Conservation (phyloP, 2,329 filamentous ascomycete species). For the Orbilia ellipsospora region DNA sequence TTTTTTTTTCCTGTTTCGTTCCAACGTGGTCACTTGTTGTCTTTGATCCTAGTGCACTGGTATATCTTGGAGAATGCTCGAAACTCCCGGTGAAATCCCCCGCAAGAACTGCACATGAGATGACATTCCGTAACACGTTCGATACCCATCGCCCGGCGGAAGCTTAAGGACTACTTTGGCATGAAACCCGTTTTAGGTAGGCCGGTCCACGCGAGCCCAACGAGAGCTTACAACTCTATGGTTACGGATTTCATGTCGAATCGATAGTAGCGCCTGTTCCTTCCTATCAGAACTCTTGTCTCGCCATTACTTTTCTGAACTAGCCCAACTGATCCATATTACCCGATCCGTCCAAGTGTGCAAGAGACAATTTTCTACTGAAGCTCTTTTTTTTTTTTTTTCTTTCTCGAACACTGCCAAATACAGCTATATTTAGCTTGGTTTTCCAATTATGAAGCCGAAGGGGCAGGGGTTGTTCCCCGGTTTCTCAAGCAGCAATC, state of each 20-base stretch:
- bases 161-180: slow-evolving; percentile 18
- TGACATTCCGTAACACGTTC: slow-evolving; percentile 17
- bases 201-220: neutral
- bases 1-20: neutral
- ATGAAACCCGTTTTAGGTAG: slow-evolving; percentile 48
- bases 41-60: neutral
- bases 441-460: neutral
- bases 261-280: slow-evolving; percentile 20
- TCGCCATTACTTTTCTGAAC: neutral
- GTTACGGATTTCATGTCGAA: slow-evolving; percentile 5
- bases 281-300: slow-evolving; percentile 17
- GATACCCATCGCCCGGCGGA: slow-evolving; percentile 22
- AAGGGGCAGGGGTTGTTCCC: neutral
- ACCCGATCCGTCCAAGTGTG: slow-evolving; percentile 5
- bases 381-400: neutral
- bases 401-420: slow-evolving; percentile 50
- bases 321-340: slow-evolving; percentile 5
- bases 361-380: neutral
- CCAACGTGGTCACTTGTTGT: slow-evolving; percentile 28
- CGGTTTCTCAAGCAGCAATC: neutral
- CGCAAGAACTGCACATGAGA: slow-evolving; percentile 16
- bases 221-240: too few species aligned
- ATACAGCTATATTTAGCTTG: slow-evolving; percentile 50
- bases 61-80: neutral
- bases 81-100: neutral